Base-by-base conservation (phyloP, 192 early-diverging fungal genomes). In the Linnemannia elongata region DNA sequence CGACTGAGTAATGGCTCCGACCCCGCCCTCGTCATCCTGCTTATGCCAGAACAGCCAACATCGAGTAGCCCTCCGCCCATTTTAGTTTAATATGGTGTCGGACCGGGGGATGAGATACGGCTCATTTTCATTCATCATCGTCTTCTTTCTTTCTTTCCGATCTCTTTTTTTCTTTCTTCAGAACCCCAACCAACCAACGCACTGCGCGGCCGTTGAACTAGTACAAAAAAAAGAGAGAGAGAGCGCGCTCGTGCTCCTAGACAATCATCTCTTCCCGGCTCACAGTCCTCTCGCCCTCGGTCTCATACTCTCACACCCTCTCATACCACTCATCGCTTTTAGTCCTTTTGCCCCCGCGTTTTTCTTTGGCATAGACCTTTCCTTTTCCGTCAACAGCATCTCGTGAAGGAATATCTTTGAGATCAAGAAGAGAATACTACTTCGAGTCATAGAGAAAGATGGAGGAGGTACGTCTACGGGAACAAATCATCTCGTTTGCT, bases 401-500 rank as follows among this genome's bases (percentile, higher is more conserved):
- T 30, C 33, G 10, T 66, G 20, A 52, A 22, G 49, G 47, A 49
- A 49, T 49, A 30, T 15, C n/a, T 17, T 57, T 57, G 8, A n/a
- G 27, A n/a, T 27, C 0, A 1, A 57, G 27, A 7, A n/a, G 33
- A 63, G 12, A 8, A 63, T 33, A 33, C 33, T 30, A 33, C 60
- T 63, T 63, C n/a, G 60, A 63, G 27, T 63, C 27, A 63, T 63
- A 63, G 30, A 63, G 9, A 57, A 33, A 63, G 30, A n/a, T 20
- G n/a, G 27, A 63, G 27, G 8, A 10, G 0, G 30, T 15, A 27
- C 30, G 7, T 30, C 49, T 18, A 30, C 12, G 27, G 30, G 60
- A 66, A 66, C 60, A 66, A 66, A 66, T 66, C 60, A 66, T 12
- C 27, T 66, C 27, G 30, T 66, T 66, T 66, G 60, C 60, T 66